Evolutionary conservation across 2,329 filamentous ascomycete species (phyloP).

Genomic region (Sclerotiophoma versabilis): DNA sequence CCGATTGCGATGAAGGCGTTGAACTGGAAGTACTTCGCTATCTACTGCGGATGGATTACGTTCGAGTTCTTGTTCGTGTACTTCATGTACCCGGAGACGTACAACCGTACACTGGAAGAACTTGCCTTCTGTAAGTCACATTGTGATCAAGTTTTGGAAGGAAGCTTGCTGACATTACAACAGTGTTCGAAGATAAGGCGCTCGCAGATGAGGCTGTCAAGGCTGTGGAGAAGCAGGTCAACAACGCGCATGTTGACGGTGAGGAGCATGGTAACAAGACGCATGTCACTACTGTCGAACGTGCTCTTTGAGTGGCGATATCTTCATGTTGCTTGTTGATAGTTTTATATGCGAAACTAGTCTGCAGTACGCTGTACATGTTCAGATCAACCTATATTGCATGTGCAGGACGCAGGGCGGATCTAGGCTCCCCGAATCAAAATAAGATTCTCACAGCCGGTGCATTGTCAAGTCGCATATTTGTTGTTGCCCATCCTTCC

Average conservation of each 20-base stretch:
- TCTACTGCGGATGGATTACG: conserved; percentile 63
- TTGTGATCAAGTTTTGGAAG: rapidly evolving
- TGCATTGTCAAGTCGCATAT: no score
- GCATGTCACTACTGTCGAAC: conserved; percentile 29
- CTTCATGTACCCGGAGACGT: conserved; percentile 69
- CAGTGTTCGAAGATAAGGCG: conserved; percentile 48
- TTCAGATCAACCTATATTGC: no score
- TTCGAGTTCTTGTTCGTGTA: conserved; percentile 63
- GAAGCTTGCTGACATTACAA: conserved; percentile 10
- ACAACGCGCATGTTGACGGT: conserved; percentile 26
- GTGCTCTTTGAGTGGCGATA: conserved; percentile 15
- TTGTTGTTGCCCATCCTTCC: no score
- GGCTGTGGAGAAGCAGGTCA: conserved; percentile 46
- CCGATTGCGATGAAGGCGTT: conserved; percentile 65
- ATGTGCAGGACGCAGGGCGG: no score
- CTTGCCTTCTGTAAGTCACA: conserved; percentile 57
- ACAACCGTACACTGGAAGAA: conserved; percentile 64
- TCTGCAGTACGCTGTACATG: no score
- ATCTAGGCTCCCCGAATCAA: no score
- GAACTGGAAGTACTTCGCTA: conserved; percentile 62
- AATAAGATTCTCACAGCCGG: no score
- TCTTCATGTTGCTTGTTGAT: background rate
- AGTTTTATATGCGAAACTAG: no score
- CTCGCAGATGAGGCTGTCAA: conserved; percentile 42
- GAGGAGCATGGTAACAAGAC: conserved; percentile 28